phyloP scores from a whole-genome alignment of 2,329 filamentous ascomycete species.

The Pyricularia pennisetigena region DNA sequence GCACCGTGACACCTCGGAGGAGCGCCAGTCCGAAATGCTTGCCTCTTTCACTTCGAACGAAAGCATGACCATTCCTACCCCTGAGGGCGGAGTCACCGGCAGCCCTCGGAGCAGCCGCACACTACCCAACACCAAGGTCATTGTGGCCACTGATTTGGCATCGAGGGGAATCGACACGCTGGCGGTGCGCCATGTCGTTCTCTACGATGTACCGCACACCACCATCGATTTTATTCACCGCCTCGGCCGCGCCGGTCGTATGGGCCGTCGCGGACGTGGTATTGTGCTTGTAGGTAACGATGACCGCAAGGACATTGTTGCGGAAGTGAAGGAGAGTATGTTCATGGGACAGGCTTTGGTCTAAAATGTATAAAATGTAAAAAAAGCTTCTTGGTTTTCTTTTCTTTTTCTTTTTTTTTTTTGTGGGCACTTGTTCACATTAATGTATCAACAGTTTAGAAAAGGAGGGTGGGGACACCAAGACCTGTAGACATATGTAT shows the following conservation, averaged over 20 bases:
- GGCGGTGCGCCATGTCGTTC: constrained; percentile 79
- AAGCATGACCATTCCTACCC: constrained; percentile 18
- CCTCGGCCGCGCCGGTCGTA: constrained; percentile 80
- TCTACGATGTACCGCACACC: constrained; percentile 96
- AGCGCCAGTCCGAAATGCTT: constrained; percentile 68
- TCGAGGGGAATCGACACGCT: constrained; percentile 92
- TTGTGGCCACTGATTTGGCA: constrained; percentile 89
- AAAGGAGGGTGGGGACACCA: background rate
- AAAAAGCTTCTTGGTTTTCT: background rate
- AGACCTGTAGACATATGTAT: background rate
- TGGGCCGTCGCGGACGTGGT: constrained; percentile 82
- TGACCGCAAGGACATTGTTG: constrained; percentile 82
- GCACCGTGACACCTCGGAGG: constrained; percentile 72
- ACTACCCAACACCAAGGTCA: constrained; percentile 72
- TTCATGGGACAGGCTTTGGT: constrained; percentile 72
- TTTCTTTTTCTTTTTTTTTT: background rate
- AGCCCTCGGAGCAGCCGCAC: constrained; percentile 24
- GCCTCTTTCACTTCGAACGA: constrained; percentile 56
- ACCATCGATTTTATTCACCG: constrained; percentile 98
- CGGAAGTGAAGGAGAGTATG: constrained; percentile 86
- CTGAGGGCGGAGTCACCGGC: constrained; percentile 5
- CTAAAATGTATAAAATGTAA: constrained; percentile 23
- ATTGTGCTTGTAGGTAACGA: constrained; percentile 85
- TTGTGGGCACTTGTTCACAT: background rate
- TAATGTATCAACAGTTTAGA: background rate